Evolutionary conservation across 352 stramenopile genomes (phyloP).

Genomic region (Pythium apleroticum): DNA sequence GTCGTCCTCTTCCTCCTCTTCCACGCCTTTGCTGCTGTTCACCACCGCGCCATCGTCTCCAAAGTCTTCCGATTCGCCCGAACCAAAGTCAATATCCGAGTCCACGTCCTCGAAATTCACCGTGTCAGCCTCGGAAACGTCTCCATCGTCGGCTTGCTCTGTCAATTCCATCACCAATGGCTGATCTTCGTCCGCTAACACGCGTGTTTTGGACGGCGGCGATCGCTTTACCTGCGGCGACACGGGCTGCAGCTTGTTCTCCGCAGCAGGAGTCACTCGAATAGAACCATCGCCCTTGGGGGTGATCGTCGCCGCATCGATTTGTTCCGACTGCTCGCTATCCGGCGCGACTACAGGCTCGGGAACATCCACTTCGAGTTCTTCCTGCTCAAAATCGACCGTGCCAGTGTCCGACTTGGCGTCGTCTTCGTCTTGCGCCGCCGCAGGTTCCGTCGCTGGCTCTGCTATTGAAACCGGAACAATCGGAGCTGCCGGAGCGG

Average conservation of each 20-base stretch:
- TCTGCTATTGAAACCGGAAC: background rate
- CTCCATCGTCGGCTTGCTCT: background rate
- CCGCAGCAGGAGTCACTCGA: background rate
- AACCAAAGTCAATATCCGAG: conserved; percentile 28
- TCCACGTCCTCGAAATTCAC: conserved; percentile 22
- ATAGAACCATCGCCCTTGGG: background rate
- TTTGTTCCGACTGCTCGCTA: background rate
- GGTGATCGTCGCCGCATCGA: background rate
- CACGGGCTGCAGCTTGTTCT: conserved; percentile 19
- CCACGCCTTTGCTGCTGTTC: background rate
- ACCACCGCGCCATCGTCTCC: conserved; percentile 3
- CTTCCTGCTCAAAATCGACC: conserved; percentile 19
- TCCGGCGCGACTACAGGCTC: background rate
- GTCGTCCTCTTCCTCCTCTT: conserved; percentile 10
- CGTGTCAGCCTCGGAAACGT: conserved; percentile 11
- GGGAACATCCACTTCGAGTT: conserved; percentile 1
- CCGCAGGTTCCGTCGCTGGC: background rate
- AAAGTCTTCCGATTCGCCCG: conserved; percentile 22
- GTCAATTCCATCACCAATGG: background rate
- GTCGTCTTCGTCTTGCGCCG: background rate
- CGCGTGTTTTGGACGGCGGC: conserved; percentile 2
- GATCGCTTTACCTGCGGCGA: conserved; percentile 18
- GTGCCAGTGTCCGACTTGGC: conserved; percentile 22
- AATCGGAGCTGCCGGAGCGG: background rate
- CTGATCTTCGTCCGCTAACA: background rate